Base-by-base conservation (phyloP, 345 rosid species). In the Excoecaria cochinchinensis region DNA sequence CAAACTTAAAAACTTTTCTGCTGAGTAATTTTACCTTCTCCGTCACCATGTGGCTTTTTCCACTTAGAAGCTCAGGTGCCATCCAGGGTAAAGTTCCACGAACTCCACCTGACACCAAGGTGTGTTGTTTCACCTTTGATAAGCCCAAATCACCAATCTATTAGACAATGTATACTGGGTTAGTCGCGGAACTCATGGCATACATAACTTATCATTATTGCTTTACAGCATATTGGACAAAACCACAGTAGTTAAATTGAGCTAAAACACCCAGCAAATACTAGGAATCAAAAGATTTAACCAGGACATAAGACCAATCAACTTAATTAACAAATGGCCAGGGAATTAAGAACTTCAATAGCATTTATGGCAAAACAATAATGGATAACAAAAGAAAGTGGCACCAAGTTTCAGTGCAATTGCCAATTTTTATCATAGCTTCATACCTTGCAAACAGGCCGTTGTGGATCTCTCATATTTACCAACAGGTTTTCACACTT, bases 71-170 rank as follows among this genome's bases (percentile, higher is more conserved):
- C 88, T 95, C 99, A 67, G 99, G 99, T 69, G 99, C 99, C 98
- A 95, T 95, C 99, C 99, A 95, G 44, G 99, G 99, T 72, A 95
- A 82, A 70, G 99, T 95, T 72, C 99, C 99, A 48, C 99, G 98
- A 73, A 95, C 97, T 82, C 99, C 99, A 70, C 99, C 99, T 0
- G 99, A 95, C 46, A 95, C 99, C 76, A 95, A 75, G 0, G 99
- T 95, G 74, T 93, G 91, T 75, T 93, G 99, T 81, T 89, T 95
- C 81, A 95, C 97, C 90, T 95, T 95, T 4, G 98, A 93, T 74
- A 91, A 82, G 31, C 99, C 99, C 79, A 95, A 82, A 89, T 95
- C 99, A 78, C 98, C 99, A 74, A 95, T 93, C 99, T 95, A 82
- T 70, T 71, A 69, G 61, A 69, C 70, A 40, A 71, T 12, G 70